These are phyloP conservation scores for Globisporangium canariense DNA, from an alignment of 352 stramenopile species.

Conservation along the genomic window DNA sequence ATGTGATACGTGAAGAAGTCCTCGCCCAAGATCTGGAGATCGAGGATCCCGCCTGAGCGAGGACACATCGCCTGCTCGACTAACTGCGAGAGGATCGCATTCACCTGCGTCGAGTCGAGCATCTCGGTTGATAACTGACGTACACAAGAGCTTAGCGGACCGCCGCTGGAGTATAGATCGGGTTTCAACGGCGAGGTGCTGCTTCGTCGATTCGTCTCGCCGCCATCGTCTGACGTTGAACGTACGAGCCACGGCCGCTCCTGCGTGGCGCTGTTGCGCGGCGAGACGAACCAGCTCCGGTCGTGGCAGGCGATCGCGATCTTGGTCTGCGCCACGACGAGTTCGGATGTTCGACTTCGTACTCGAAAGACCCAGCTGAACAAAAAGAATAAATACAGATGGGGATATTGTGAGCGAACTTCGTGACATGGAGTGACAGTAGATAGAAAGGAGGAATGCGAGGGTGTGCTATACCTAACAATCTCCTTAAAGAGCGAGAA, in stretches of 20 bases:
- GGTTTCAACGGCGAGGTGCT: background rate
- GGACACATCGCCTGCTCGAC: slow-evolving; percentile 29
- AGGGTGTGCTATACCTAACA: slow-evolving; percentile 35
- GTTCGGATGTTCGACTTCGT: slow-evolving; percentile 28
- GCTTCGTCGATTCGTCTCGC: background rate
- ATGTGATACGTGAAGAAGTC: slow-evolving; percentile 60
- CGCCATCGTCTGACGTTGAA: background rate
- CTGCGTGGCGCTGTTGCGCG: slow-evolving; percentile 20
- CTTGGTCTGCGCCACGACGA: slow-evolving; percentile 35
- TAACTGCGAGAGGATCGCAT: slow-evolving; percentile 31
- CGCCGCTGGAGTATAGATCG: background rate
- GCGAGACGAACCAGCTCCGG: slow-evolving; percentile 58
- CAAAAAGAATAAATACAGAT: background rate
- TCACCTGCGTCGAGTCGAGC: slow-evolving; percentile 2
- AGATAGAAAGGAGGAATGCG: background rate
- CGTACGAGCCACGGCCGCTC: background rate
- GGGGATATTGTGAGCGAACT: background rate
- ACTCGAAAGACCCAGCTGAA: slow-evolving; percentile 59
- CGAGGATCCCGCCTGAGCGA: slow-evolving; percentile 26
- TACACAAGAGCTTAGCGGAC: background rate
- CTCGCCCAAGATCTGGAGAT: slow-evolving; percentile 34
- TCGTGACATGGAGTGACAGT: background rate
- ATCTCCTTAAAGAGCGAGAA: slow-evolving; percentile 82
- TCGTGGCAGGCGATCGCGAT: slow-evolving; percentile 42
- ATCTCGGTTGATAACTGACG: background rate